A percentile compares a stretch with the other conserved stretches of the same genome.
Conservation (phyloP, 176 grass and related monocot genomes). For the Saccharum officinarum region DNA sequence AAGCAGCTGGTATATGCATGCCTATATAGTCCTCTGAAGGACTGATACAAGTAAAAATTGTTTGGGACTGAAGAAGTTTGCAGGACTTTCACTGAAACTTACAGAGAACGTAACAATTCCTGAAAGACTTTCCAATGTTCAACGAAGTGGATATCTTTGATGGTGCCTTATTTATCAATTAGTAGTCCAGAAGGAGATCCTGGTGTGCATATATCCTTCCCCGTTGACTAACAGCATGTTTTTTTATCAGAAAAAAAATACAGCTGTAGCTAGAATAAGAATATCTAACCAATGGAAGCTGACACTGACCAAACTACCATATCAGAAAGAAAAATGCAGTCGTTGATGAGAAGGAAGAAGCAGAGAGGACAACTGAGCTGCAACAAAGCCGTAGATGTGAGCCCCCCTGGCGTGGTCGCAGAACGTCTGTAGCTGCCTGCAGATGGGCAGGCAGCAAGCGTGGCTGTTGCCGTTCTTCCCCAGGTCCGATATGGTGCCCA, state of each 20-base stretch:
- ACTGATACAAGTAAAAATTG: background rate
- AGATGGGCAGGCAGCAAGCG: too few relatives aligned
- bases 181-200: background rate
- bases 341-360: too few relatives aligned
- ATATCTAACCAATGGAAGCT: too few relatives aligned
- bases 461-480: slow-evolving; percentile 43
- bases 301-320: too few relatives aligned
- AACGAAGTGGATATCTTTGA: background rate
- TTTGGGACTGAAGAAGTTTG: background rate
- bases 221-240: background rate
- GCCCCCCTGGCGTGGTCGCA: too few relatives aligned
- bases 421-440: too few relatives aligned
- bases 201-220: background rate
- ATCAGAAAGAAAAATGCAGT: background rate
- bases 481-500: slow-evolving; percentile 45
- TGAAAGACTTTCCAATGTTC: background rate
- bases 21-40: background rate
- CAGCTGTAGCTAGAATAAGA: background rate
- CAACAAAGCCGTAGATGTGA: too few relatives aligned
- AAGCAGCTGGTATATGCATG: background rate
- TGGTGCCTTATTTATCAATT: background rate
- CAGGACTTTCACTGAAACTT: background rate
- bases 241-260: background rate
- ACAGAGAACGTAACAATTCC: background rate
- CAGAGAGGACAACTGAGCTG: too few relatives aligned